Evolutionary conservation across 2,329 filamentous ascomycete genomes (phyloP).

Genomic region (Alternaria conjuncta): DNA sequence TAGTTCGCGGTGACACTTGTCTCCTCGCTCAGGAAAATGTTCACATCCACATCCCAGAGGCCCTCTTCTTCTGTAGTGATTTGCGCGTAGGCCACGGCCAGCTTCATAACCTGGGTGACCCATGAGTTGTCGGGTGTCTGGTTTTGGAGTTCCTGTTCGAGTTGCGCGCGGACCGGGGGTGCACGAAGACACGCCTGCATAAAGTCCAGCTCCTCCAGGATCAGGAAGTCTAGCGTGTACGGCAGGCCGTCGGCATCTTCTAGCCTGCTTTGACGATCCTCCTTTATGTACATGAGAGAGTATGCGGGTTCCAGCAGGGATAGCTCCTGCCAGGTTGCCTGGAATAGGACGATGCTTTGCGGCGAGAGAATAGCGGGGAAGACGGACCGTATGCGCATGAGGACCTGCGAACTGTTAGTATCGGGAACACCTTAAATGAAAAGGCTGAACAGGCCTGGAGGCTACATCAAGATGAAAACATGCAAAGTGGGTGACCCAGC

Average conservation of each 20-base stretch:
- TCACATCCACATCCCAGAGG: conserved; percentile 95
- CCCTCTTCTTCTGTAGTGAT: conserved; percentile 93
- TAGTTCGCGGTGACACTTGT: conserved; percentile 95
- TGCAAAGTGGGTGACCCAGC: background rate
- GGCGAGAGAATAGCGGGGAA: conserved; percentile 83
- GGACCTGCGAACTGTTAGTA: conserved; percentile 60
- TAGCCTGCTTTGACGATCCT: conserved; percentile 83
- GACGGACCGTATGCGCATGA: conserved; percentile 85
- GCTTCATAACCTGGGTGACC: conserved; percentile 86
- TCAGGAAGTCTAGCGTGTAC: conserved; percentile 91
- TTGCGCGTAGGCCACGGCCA: conserved; percentile 83
- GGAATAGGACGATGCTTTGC: conserved; percentile 83
- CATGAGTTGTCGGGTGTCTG: conserved; percentile 68
- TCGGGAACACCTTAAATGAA: background rate
- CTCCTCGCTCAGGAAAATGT: conserved; percentile 93
- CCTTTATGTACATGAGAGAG: conserved; percentile 82
- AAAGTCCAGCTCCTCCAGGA: conserved; percentile 93
- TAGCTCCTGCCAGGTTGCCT: conserved; percentile 87
- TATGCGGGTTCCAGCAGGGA: conserved; percentile 74
- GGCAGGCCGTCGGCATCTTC: conserved; percentile 92
- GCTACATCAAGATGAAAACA: background rate
- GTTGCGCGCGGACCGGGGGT: conserved; percentile 83
- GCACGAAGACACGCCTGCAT: conserved; percentile 90
- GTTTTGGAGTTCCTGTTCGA: conserved; percentile 76
- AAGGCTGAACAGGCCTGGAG: background rate